Evolutionary conservation across 768 basidiomycete genomes (phyloP).

Genomic region (Neoboletus subvelutipes): DNA sequence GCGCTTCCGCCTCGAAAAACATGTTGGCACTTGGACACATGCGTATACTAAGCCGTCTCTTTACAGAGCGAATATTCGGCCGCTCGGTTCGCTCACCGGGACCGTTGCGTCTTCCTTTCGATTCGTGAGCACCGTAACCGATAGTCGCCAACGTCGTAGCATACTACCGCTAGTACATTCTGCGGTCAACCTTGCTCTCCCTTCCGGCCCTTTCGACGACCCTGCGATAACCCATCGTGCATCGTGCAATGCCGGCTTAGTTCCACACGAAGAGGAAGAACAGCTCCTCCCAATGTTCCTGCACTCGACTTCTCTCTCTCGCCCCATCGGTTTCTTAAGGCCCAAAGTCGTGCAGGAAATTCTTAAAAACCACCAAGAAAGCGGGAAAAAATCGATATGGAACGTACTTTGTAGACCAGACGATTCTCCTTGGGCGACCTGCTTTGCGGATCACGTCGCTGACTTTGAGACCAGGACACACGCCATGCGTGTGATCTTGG

Average conservation of each 20-base stretch:
- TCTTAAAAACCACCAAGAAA: slow-evolving; percentile 8
- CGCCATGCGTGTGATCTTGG: slow-evolving; percentile 11
- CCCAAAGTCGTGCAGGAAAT: slow-evolving; percentile 14
- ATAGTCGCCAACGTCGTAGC: not conserved
- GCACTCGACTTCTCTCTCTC: slow-evolving; percentile 4
- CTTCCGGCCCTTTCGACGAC: slow-evolving; percentile 24
- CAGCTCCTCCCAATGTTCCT: slow-evolving; percentile 23
- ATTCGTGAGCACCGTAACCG: not conserved
- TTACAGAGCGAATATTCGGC: not conserved
- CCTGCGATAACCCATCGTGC: slow-evolving; percentile 13
- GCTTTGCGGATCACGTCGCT: slow-evolving; percentile 19
- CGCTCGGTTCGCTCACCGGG: not conserved
- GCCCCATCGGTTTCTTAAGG: slow-evolving; percentile 22
- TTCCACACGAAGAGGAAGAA: slow-evolving; percentile 17
- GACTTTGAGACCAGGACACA: slow-evolving; percentile 16
- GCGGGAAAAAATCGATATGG: slow-evolving; percentile 16
- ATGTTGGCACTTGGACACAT: not conserved
- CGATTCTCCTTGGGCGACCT: slow-evolving; percentile 19
- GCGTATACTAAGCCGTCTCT: not conserved
- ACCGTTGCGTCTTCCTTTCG: not conserved
- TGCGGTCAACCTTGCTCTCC: slow-evolving; percentile 28
- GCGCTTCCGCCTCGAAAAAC: not conserved
- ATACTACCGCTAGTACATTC: slow-evolving; percentile 25
- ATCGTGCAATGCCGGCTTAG: slow-evolving; percentile 15
- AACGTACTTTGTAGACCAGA: slow-evolving; percentile 16